These are phyloP conservation scores for Cladophialophora psammophila DNA, from an alignment of 2,329 filamentous ascomycete genomes.

Conservation along the genomic window DNA sequence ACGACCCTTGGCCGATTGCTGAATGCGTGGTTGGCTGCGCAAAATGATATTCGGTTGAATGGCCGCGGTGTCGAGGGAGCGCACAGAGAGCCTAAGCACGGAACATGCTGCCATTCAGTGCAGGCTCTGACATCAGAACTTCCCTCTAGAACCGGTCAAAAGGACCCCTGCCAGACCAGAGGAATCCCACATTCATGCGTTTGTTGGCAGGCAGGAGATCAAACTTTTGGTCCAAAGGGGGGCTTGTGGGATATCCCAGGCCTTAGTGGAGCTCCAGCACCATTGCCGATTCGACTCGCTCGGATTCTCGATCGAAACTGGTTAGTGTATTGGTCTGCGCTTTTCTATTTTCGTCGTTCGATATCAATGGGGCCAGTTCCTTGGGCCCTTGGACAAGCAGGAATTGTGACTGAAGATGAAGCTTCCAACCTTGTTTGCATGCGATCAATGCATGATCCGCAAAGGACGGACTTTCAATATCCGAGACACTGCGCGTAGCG, in stretches of 20 bases:
- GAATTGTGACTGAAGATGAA: neutral
- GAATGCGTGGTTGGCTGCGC: neutral
- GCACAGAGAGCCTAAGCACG: neutral
- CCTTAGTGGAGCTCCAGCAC: slow-evolving; percentile 18
- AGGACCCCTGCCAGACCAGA: neutral
- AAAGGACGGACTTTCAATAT: neutral
- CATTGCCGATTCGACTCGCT: slow-evolving; percentile 7
- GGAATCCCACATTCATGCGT: neutral
- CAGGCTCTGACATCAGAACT: neutral
- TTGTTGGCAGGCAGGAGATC: neutral
- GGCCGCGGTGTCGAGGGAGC: neutral
- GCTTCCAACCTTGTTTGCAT: slow-evolving; percentile 4
- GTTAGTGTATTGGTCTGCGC: neutral
- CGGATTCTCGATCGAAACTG: slow-evolving; percentile 14
- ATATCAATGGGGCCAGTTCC: neutral
- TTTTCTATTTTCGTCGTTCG: slow-evolving; percentile 12
- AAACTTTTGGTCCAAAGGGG: slow-evolving; percentile 13
- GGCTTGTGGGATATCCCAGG: slow-evolving; percentile 1
- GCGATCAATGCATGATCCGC: slow-evolving; percentile 7
- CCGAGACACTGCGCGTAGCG: neutral
- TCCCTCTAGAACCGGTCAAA: neutral
- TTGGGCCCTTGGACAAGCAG: neutral
- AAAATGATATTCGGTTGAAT: neutral
- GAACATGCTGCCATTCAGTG: neutral
- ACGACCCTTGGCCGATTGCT: neutral